Percentiles rank a stretch among this genome's conserved stretches.
Conservation (phyloP, 208 protist genomes). For the Angomonas ambiguus region DNA sequence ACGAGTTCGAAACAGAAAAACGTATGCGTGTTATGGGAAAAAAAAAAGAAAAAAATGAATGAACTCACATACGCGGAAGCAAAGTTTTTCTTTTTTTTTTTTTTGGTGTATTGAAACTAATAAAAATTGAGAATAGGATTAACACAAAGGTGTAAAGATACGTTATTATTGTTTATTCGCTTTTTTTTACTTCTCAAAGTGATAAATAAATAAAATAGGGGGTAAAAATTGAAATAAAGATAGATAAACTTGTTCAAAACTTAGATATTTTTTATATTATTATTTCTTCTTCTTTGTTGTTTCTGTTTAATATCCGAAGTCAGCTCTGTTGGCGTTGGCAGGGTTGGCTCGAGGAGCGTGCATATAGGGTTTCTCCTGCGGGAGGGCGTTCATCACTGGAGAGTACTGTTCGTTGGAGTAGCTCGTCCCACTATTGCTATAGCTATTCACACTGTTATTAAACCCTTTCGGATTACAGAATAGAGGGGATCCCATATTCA, state of each 20-base stretch:
- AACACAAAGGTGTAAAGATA: neutral
- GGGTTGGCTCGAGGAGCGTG: too few relatives aligned
- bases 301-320: too few relatives aligned
- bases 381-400: too few relatives aligned
- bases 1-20: neutral
- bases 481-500: neutral
- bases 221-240: neutral
- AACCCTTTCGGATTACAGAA: too few relatives aligned
- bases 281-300: too few relatives aligned
- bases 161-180: neutral
- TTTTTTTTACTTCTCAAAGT: constrained; percentile 2
- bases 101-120: neutral
- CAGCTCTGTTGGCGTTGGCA: too few relatives aligned
- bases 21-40: too few relatives aligned
- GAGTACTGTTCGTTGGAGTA: too few relatives aligned
- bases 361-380: too few relatives aligned
- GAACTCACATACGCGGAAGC: neutral
- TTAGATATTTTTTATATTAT: too few relatives aligned
- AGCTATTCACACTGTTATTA: neutral
- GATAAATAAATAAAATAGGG: neutral
- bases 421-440: too few relatives aligned
- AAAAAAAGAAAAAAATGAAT: neutral
- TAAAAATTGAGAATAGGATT: neutral
- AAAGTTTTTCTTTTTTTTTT: neutral
- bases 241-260: neutral